Evolutionary conservation across 768 basidiomycete genomes (phyloP).

Genomic region (Lentinula guzmanii): DNA sequence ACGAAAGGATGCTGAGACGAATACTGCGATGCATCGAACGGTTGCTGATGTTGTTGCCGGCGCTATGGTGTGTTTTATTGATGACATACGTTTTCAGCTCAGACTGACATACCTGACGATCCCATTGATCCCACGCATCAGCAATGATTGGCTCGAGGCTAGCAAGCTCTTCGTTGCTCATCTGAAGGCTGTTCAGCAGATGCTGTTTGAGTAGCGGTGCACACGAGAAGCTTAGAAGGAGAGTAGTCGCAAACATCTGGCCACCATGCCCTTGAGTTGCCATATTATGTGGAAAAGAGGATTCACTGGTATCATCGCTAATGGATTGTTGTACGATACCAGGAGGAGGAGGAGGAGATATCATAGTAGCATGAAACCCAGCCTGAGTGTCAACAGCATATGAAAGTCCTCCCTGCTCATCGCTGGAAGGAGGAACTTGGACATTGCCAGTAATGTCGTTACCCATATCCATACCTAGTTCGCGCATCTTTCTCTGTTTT

Average conservation of each 20-base stretch:
- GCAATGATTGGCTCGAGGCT: constrained; percentile 77
- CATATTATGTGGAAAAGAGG: constrained; percentile 65
- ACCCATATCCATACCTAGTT: constrained; percentile 78
- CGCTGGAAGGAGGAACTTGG: constrained; percentile 58
- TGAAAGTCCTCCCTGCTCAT: constrained; percentile 20
- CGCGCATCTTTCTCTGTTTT: constrained; percentile 76
- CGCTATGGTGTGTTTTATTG: constrained; percentile 24
- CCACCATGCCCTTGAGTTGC: constrained; percentile 53
- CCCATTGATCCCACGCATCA: constrained; percentile 84
- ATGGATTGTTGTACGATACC: constrained; percentile 22
- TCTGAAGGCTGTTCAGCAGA: constrained; percentile 61
- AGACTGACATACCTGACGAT: constrained; percentile 53
- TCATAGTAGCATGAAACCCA: constrained; percentile 9
- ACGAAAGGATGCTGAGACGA: constrained; percentile 16
- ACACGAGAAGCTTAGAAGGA: constrained; percentile 72
- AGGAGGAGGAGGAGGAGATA: constrained; percentile 2
- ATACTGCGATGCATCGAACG: constrained; percentile 15
- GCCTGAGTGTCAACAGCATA: constrained; percentile 1
- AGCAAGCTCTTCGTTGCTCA: constrained; percentile 76
- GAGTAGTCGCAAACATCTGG: constrained; percentile 74
- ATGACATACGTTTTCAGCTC: constrained; percentile 2
- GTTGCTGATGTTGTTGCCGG: constrained; percentile 35
- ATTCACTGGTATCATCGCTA: constrained; percentile 34
- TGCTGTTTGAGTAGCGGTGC: constrained; percentile 71
- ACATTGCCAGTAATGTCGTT: constrained; percentile 61